phyloP scores from a whole-genome alignment of 352 stramenopile species.

The Pythium dissimile region DNA sequence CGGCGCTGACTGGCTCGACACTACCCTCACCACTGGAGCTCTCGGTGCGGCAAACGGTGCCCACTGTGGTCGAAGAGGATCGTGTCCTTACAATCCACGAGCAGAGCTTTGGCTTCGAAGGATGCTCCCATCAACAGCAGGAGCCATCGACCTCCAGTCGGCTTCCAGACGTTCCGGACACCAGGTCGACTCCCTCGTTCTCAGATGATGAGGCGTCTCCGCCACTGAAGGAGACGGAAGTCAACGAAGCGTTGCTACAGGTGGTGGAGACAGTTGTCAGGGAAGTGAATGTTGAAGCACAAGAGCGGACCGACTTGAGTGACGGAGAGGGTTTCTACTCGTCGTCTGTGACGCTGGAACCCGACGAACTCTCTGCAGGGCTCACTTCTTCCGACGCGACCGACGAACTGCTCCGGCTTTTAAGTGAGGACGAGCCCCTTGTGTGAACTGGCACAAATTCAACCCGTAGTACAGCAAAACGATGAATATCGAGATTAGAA shows the following conservation, averaged over 20 bases:
- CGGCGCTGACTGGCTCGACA: neutral
- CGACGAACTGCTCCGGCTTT: neutral
- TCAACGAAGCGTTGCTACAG: no score
- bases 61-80: constrained; percentile 9
- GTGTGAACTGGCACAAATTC: no score
- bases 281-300: neutral
- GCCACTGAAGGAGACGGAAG: neutral
- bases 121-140: neutral
- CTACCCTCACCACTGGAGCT: constrained; percentile 6
- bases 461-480: no score
- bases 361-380: neutral
- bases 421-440: neutral
- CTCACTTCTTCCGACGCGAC: neutral
- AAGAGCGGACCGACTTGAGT: no score
- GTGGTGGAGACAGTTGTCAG: no score
- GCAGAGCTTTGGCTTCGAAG: neutral
- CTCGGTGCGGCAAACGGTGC: neutral
- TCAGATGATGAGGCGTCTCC: neutral
- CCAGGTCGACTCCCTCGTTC: no score
- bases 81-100: neutral
- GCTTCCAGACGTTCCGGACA: no score
- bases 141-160: no score
- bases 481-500: no score
- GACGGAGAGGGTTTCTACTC: no score
- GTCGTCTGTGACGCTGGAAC: neutral